A percentile compares a stretch with the other conserved stretches of the same genome.
Conservation (phyloP, 2,329 filamentous ascomycete species). For the Trichoderma oligosporum region DNA sequence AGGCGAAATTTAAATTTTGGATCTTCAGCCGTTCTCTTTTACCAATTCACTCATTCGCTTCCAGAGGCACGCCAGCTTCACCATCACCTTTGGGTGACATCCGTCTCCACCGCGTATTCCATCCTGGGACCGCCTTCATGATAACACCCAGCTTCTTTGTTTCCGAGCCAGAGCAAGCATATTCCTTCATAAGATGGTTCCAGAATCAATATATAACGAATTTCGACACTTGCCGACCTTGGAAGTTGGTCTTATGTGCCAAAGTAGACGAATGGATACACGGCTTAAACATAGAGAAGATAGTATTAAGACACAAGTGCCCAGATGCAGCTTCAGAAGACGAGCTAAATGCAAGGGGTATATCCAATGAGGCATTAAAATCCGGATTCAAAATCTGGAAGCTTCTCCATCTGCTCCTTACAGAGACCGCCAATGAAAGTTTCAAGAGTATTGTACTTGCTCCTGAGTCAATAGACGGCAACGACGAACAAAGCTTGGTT, state of each 20-base stretch:
- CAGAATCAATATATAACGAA: constrained; percentile 24
- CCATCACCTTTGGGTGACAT: constrained; percentile 24
- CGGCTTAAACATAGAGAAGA: constrained; percentile 24
- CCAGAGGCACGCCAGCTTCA: constrained; percentile 4
- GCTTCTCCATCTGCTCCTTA: constrained; percentile 23
- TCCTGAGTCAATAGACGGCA: constrained; percentile 47
- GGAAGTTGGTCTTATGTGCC: constrained; percentile 32
- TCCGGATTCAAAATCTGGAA: constrained; percentile 26
- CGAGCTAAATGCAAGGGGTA: background rate
- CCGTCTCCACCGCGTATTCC: constrained; percentile 31
- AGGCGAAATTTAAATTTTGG: constrained; percentile 37
- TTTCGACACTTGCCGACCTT: constrained; percentile 17
- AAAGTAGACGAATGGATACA: constrained; percentile 31
- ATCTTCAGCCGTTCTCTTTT: constrained; percentile 36
- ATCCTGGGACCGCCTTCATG: constrained; percentile 34
- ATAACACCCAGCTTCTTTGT: constrained; percentile 43
- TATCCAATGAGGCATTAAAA: constrained; percentile 20
- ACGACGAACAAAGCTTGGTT: constrained; percentile 60
- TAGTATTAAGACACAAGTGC: background rate
- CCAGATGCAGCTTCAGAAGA: background rate
- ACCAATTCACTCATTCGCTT: constrained; percentile 21
- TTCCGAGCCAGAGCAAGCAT: constrained; percentile 35
- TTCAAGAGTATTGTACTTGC: constrained; percentile 43
- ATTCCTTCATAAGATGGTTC: constrained; percentile 37
- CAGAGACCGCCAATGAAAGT: constrained; percentile 19